These are phyloP conservation scores for Tulasnella sp. DNA, from an alignment of 768 basidiomycete genomes.

Conservation along the genomic window DNA sequence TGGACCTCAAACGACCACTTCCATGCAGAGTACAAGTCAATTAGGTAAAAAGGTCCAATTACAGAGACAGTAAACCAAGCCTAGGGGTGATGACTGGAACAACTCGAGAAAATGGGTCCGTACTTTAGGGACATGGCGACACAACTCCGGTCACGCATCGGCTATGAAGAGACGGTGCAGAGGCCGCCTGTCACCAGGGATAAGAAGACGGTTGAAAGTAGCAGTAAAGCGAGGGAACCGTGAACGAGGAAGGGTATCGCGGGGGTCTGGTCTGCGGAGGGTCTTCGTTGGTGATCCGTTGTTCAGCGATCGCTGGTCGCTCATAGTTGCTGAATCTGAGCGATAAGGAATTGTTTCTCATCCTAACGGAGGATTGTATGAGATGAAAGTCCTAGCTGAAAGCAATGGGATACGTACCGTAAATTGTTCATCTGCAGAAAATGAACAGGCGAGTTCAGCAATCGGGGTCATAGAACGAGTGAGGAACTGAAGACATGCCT, in stretches of 20 bases:
- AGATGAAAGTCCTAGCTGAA: constrained; percentile 6
- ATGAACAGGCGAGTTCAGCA: background rate
- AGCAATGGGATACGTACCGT: constrained; percentile 53
- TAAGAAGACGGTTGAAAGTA: too few relatives aligned
- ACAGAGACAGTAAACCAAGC: constrained; percentile 1
- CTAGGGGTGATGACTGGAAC: background rate
- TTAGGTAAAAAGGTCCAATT: constrained; percentile 1
- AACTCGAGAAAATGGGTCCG: background rate
- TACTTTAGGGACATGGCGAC: background rate
- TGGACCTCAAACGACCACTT: background rate
- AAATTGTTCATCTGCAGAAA: constrained; percentile 85
- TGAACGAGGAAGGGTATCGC: background rate
- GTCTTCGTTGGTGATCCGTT: background rate
- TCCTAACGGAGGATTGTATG: constrained; percentile 50
- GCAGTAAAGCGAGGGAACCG: background rate
- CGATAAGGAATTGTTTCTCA: constrained; percentile 95
- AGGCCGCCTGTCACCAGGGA: too few relatives aligned
- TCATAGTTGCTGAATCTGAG: constrained; percentile 81
- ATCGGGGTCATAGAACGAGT: background rate
- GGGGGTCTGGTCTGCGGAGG: background rate
- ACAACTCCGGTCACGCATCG: background rate
- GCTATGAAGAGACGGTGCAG: background rate
- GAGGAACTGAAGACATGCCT: constrained; percentile 52
- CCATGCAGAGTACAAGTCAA: background rate
- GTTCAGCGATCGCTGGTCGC: background rate